Evolutionary conservation across 306 rosid genomes (phyloP), one percentile per base, ranked within the genome.

Genomic region (Acacia melanoxylon): DNA sequence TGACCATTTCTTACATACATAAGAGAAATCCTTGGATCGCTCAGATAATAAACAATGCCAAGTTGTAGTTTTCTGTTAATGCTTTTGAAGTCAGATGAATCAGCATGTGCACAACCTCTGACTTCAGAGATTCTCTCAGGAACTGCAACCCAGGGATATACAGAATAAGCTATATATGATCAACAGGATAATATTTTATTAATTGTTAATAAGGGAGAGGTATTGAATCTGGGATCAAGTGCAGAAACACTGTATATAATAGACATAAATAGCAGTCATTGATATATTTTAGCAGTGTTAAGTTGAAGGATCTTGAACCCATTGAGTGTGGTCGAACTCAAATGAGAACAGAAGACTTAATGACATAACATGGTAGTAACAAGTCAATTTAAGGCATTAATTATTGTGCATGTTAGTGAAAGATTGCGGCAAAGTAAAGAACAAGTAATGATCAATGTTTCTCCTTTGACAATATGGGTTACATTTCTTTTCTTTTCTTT

Each of bases 251-350:
- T 59, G 8, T 45, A 62, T 59, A 19, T 44, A 17, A 9, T 9
- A 49, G 35, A 62, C 16, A 22, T 5, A 17, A 7, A 48, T 16
- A 48, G 41, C 24, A 27, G 77, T 31, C 68, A 19, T 5, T 27
- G 45, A 40, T 11, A 41, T 33, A 27, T 11, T 33, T 13, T 52
- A 65, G 77, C 29, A 68, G 49, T n/a, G 10, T 13, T 15, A 49
- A 44, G 67, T 52, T 49, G 52, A 56, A 75, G 78, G 78, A 52
- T 54, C 61, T 8, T 54, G 58, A 51, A 51, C 9, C 59, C 84
- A 71, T 63, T 63, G 86, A 71, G 51, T 31, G 9, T 56, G 89
- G 83, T 81, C 85, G 84, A 86, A 77, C 51, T 58, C 42, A 80
- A 84, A 73, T 76, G 86, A 61, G 86, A 80, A 82, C 68, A 59